Base-by-base conservation (phyloP, 805 yeast species). In the Yarrowia sp. region DNA sequence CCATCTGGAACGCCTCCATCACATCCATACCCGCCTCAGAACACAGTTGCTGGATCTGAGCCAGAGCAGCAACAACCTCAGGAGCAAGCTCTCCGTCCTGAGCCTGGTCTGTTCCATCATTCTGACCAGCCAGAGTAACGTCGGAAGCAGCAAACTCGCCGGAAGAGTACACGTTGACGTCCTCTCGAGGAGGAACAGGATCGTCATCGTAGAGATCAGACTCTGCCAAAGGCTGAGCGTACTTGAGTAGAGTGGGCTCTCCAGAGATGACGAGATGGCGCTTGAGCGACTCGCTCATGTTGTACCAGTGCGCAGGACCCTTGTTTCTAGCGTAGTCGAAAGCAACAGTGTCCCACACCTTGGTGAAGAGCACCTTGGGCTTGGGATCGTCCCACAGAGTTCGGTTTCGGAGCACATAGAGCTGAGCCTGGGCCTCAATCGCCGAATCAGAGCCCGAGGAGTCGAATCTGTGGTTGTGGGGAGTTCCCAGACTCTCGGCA, bases 211-310 rank as follows among this genome's bases (percentile, higher is more conserved):
- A 55, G 19, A 55, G 29, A 27, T 55, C 61, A 1, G 47, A 38
- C 29, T 55, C 61, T 3, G 46, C 46, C 14, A 51, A 24, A 18
- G 61, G 61, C 21, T 38, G 47, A 3, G 38, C 61, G 47, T 55
- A 55, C 25, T 55, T 55, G 21, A 55, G 29, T 21, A 55, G 24
- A 14, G 61, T 38, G 13, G 61, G 47, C 10, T 38, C 61, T 14
- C 61, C 61, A 14, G 61, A 55, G 29, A 55, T 55, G 18, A 55
- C 61, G 35, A 55, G 19, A n/a, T 55, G 61, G 1, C 61, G 61
- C 8, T 38, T 55, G 22, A 55, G 46, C 21, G 46, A 38, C 29
- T 38, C 47, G 36, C 10, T 29, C 35, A 55, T 31, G 22, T 27
- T 29, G 38, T 55, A 55, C 47, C 47, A 55, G n/a, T 39, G 33